These are phyloP conservation scores for Agapanthus africanus DNA, from an alignment of 106 monocot species.

Conservation along the genomic window DNA sequence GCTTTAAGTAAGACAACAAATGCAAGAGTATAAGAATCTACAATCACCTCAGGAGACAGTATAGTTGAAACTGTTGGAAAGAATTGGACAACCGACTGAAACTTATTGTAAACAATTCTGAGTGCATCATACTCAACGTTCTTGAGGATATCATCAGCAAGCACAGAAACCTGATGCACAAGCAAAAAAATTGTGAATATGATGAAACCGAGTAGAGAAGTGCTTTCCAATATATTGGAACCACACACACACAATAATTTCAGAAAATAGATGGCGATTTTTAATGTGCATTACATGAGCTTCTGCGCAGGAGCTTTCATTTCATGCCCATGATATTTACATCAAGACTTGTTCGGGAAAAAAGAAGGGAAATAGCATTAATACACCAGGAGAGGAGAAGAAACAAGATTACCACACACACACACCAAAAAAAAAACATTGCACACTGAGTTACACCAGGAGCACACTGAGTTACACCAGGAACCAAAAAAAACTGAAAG, in stretches of 20 bases:
- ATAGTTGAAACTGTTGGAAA: slow-evolving; percentile 78
- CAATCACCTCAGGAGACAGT: slow-evolving; percentile 80
- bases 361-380: too few species aligned
- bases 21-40: background rate
- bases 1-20: background rate
- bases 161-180: slow-evolving; percentile 63
- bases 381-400: too few species aligned
- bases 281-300: background rate
- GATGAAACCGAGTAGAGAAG: background rate
- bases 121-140: slow-evolving; percentile 89
- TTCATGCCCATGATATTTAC: background rate
- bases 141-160: slow-evolving; percentile 92
- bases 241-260: background rate
- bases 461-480: background rate
- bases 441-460: background rate
- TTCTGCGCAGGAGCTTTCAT: background rate
- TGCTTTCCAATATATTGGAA: too few species aligned
- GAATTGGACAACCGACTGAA: slow-evolving; percentile 74
- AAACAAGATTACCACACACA: too few species aligned
- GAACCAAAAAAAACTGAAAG: background rate
- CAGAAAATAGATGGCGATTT: background rate
- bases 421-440: background rate
- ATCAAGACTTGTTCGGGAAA: background rate
- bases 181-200: background rate
- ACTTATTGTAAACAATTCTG: slow-evolving; percentile 85